These are phyloP conservation scores for Fusarium xylarioides DNA, from an alignment of 2,329 filamentous ascomycete species.

Conservation along the genomic window DNA sequence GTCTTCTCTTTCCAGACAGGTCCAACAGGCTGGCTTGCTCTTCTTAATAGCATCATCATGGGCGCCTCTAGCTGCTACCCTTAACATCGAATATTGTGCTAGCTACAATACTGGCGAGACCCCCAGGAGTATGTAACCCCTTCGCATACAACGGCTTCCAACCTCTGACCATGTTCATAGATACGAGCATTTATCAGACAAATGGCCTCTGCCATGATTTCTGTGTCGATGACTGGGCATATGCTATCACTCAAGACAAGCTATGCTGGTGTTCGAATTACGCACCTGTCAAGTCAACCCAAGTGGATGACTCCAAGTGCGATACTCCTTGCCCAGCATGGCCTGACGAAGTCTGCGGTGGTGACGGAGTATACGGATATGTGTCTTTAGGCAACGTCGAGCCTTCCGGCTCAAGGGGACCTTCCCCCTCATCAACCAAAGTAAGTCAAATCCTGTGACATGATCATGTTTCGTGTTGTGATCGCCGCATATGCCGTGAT, in stretches of 20 bases:
- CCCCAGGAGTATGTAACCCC: constrained; percentile 44
- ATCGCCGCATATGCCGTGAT: constrained; percentile 29
- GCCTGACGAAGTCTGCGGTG: constrained; percentile 72
- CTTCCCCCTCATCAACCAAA: constrained; percentile 37
- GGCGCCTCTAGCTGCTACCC: constrained; percentile 33
- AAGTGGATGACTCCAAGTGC: constrained; percentile 60
- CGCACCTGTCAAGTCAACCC: constrained; percentile 59
- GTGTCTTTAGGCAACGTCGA: constrained; percentile 59
- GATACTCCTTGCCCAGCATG: constrained; percentile 73
- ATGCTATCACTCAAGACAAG: constrained; percentile 71
- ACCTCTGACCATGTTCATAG: constrained; percentile 46
- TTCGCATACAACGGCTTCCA: not conserved
- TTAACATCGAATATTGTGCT: constrained; percentile 49
- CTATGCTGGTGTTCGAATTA: constrained; percentile 81
- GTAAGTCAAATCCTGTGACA: constrained; percentile 41
- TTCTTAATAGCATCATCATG: constrained; percentile 41
- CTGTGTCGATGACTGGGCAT: constrained; percentile 68
- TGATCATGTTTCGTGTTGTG: constrained; percentile 26
- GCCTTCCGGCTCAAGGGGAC: constrained; percentile 65
- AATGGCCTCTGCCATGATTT: constrained; percentile 72
- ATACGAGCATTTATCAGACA: constrained; percentile 68
- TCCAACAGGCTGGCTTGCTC: constrained; percentile 31
- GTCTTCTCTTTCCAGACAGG: constrained; percentile 33
- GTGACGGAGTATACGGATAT: constrained; percentile 70
- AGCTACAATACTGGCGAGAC: constrained; percentile 49